Evolutionary conservation across 2,329 filamentous ascomycete species (phyloP).

Genomic region (Sporothrix pseudoabietina): DNA sequence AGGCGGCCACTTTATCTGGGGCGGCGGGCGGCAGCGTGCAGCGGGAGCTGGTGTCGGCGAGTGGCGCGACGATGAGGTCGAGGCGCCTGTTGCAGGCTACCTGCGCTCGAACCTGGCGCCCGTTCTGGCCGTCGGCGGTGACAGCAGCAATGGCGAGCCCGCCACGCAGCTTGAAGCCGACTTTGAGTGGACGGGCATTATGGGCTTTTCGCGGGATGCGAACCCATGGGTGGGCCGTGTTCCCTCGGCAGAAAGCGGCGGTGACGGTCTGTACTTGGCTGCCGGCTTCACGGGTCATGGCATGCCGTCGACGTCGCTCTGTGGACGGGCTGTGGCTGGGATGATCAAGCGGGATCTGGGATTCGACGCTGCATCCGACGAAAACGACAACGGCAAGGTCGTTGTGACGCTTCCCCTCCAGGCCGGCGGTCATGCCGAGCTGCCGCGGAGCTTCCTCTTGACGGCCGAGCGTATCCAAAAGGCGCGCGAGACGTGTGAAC

Average conservation of each 20-base stretch:
- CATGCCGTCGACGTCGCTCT: constrained; percentile 72
- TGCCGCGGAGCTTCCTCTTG: constrained; percentile 33
- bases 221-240: constrained; percentile 71
- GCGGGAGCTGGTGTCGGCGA: constrained; percentile 48
- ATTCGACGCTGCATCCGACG: constrained; percentile 39
- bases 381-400: background rate
- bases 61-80: constrained; percentile 44
- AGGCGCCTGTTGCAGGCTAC: constrained; percentile 54
- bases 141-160: constrained; percentile 18
- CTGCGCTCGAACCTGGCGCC: constrained; percentile 52
- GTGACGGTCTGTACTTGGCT: constrained; percentile 63
- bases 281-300: constrained; percentile 74
- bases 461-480: constrained; percentile 29
- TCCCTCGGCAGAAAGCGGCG: constrained; percentile 47
- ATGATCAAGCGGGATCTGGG: constrained; percentile 51
- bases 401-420: background rate
- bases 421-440: constrained; percentile 36
- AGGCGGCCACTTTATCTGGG: constrained; percentile 66
- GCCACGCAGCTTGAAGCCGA: constrained; percentile 51
- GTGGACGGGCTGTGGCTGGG: constrained; percentile 63
- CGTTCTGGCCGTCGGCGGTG: constrained; percentile 47
- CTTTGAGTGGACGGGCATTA: constrained; percentile 77
- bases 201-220: constrained; percentile 71
- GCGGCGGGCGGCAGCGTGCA: constrained; percentile 66
- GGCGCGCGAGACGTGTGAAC: constrained; percentile 23